phyloP scores from a whole-genome alignment of 2,329 filamentous ascomycete species.

The Cladosporium sp. region DNA sequence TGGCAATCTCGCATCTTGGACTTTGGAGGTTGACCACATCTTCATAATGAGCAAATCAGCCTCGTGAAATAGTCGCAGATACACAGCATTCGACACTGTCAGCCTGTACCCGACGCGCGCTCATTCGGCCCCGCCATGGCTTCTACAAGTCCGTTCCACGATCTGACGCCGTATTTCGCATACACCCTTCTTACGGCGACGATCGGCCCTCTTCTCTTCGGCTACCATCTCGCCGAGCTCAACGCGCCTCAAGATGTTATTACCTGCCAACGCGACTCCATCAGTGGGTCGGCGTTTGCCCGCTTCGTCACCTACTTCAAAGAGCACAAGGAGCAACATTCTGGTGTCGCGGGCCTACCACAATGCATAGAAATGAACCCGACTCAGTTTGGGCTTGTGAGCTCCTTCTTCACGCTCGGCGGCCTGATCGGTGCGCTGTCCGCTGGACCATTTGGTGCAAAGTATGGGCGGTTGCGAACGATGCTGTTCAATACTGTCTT shows the following conservation, averaged over 20 bases:
- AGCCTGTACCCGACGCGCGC: too few species aligned
- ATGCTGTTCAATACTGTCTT: conserved; percentile 73
- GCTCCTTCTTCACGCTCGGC: conserved; percentile 85
- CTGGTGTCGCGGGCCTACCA: conserved; percentile 37
- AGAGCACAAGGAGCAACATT: background rate
- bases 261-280: conserved; percentile 60
- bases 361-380: conserved; percentile 86
- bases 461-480: conserved; percentile 65
- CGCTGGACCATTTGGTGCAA: conserved; percentile 72
- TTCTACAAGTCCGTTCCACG: conserved; percentile 27
- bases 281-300: conserved; percentile 23
- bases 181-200: conserved; percentile 71
- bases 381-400: conserved; percentile 75
- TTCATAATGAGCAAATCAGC: too few species aligned
- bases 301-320: conserved; percentile 14
- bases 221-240: conserved; percentile 87
- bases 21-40: too few species aligned
- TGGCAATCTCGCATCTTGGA: too few species aligned
- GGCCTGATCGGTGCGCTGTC: conserved; percentile 77
- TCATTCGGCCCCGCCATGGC: background rate
- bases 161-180: conserved; percentile 68
- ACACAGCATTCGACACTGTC: background rate
- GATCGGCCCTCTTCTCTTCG: conserved; percentile 85
- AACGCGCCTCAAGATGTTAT: conserved; percentile 94
- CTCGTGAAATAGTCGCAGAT: too few species aligned